Evolutionary conservation across 208 protist species (phyloP).

Genomic region (Trypanosoma congolense): DNA sequence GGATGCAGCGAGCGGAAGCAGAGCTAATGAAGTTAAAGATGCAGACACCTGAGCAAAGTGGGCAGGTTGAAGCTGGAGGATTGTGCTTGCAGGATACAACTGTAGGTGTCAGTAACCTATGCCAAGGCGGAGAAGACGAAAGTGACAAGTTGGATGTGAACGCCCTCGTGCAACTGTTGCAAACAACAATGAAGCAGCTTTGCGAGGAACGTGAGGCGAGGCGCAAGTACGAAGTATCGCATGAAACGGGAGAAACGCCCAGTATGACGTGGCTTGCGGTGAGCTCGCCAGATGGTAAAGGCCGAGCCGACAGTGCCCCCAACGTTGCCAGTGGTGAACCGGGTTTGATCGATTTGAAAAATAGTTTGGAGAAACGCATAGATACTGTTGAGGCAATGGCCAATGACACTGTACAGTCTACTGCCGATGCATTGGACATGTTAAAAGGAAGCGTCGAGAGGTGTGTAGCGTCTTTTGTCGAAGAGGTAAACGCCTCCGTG

Average conservation of each 20-base stretch:
- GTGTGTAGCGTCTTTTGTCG: slow-evolving; percentile 35
- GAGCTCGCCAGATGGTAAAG: slow-evolving; percentile 5
- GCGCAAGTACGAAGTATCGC: slow-evolving; percentile 6
- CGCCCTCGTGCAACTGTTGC: slow-evolving; percentile 10
- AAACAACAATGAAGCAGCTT: slow-evolving; percentile 7
- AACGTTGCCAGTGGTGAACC: not conserved
- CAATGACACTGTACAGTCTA: slow-evolving; percentile 11
- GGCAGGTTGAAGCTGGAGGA: not conserved
- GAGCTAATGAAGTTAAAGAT: slow-evolving; percentile 1
- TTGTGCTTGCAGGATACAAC: not conserved
- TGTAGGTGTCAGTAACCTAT: not conserved
- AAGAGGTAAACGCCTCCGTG: slow-evolving; percentile 16
- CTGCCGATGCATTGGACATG: slow-evolving; percentile 15
- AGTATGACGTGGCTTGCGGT: not conserved
- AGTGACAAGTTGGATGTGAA: not conserved
- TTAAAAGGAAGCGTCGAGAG: slow-evolving; percentile 23
- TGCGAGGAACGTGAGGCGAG: slow-evolving; percentile 7
- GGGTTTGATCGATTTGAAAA: slow-evolving; percentile 3
- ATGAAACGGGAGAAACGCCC: not conserved
- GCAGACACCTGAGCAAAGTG: slow-evolving; percentile 1
- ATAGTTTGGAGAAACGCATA: slow-evolving; percentile 1
- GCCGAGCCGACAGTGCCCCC: not conserved
- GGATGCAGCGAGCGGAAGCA: slow-evolving; percentile 6
- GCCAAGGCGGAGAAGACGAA: not conserved
- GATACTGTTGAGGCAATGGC: slow-evolving; percentile 14